Base-by-base conservation (phyloP, 139 green algal genomes). In the Trebouxia sp. region DNA sequence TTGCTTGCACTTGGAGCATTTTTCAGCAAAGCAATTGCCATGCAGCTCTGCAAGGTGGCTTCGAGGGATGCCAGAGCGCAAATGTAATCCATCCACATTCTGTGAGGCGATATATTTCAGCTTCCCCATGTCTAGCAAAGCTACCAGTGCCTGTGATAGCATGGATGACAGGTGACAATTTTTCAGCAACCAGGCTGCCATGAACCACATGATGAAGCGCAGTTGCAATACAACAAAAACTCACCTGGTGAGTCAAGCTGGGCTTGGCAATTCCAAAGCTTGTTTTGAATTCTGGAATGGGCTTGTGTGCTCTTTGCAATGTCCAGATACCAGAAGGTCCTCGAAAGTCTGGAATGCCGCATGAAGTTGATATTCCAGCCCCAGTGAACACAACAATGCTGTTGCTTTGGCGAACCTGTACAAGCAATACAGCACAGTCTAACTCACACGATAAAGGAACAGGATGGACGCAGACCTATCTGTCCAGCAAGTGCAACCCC, bases 271-370 rank as follows among this genome's bases (percentile, higher is more conserved):
- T 85, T 28, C 88, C 88, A 85, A 99, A 98, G 28, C 83, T 89
- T 20, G 85, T 89, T 37, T 89, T 83, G 12, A 86, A 78, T 11
- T 87, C 76, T 0, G 92, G 92, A 24, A 94, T 66, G 15, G 87
- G 86, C 74, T 84, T 78, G 24, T 85, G 89, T 0, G 85, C 79
- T 1, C 84, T 85, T 80, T 97, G 87, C 32, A 95, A 81, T 5
- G 96, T 99, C 96, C 96, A 99, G 8, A 99, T 90, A 30, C 96
- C 96, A 10, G 91, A 88, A 0, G 96, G 96, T 0, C 96, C 96
- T 28, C 94, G 85, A 80, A 98, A 98, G 66, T 85, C 82, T 45
- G 82, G 94, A 12, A 99, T 98, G 56, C 96, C 96, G 42, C 83
- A 91, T 3, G 94, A 70, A 0, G 96, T 99, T 48, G 87, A 95